Conservation (phyloP, 2,329 filamentous ascomycete genomes). For the Penicillium sp. region DNA sequence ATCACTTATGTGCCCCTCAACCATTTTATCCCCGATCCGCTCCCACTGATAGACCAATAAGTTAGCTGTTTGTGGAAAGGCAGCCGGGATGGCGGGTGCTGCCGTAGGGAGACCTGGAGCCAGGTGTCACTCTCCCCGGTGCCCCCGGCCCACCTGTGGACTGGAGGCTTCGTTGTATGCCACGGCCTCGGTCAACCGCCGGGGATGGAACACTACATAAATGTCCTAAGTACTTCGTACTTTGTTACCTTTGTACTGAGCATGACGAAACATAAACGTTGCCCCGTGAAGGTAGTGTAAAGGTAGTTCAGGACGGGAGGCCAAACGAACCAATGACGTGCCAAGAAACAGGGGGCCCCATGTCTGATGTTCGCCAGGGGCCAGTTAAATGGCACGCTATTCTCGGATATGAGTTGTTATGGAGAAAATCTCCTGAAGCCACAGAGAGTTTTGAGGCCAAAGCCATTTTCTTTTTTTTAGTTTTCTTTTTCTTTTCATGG, state of each 20-base stretch:
- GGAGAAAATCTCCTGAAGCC: constrained; percentile 1
- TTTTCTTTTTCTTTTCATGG: not conserved
- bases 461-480: not conserved
- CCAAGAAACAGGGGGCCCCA: not conserved
- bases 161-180: not conserved
- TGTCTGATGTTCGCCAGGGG: not conserved
- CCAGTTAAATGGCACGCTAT: not conserved
- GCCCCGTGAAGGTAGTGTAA: not conserved
- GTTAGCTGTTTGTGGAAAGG: constrained; percentile 12
- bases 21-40: not conserved
- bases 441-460: not conserved
- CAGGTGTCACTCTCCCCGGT: not conserved
- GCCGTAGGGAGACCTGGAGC: constrained; percentile 3
- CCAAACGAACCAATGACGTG: not conserved
- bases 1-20: not conserved
- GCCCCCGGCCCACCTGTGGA: not conserved
- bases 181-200: not conserved
- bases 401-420: not conserved
- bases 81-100: constrained; percentile 17
- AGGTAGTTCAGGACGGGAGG: not conserved
- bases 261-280: not conserved
- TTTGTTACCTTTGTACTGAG: not conserved
- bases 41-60: not conserved
- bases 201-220: not conserved
- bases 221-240: not conserved